Conservation (phyloP, 768 basidiomycete genomes). For the Leccinum fibrillosum region DNA sequence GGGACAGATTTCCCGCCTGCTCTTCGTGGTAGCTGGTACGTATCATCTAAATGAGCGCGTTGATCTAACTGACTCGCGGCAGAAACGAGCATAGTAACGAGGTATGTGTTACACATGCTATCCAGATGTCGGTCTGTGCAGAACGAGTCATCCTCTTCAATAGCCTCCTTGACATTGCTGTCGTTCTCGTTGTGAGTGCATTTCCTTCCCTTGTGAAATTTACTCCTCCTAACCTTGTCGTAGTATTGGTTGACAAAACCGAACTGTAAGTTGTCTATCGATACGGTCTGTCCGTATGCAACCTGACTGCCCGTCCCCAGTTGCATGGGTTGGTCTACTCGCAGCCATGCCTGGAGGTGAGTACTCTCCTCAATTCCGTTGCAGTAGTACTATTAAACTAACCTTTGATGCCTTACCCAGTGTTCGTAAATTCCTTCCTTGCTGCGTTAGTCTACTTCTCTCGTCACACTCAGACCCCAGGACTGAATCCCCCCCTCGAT, state of each 20-base stretch:
- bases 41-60: not conserved
- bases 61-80: conserved; percentile 1
- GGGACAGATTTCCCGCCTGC: conserved; percentile 1
- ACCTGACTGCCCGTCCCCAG: not conserved
- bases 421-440: conserved; percentile 19
- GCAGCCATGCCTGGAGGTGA: conserved; percentile 19
- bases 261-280: conserved; percentile 3
- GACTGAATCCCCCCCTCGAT: not conserved
- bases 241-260: conserved; percentile 19
- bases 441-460: conserved; percentile 12
- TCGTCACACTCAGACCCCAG: not conserved
- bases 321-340: conserved; percentile 16
- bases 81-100: conserved; percentile 16
- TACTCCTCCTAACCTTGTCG: not conserved
- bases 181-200: conserved; percentile 12
- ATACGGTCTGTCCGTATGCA: not conserved
- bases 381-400: too few species aligned
- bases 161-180: conserved; percentile 10
- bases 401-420: conserved; percentile 2
- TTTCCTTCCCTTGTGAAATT: not conserved
- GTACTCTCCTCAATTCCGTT: not conserved
- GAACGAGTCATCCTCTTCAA: not conserved
- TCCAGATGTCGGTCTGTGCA: not conserved
- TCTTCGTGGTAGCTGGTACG: conserved; percentile 12
- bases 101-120: conserved; percentile 2